Conservation (phyloP, 2,329 filamentous ascomycete genomes). For the Hypoxylon sp. region DNA sequence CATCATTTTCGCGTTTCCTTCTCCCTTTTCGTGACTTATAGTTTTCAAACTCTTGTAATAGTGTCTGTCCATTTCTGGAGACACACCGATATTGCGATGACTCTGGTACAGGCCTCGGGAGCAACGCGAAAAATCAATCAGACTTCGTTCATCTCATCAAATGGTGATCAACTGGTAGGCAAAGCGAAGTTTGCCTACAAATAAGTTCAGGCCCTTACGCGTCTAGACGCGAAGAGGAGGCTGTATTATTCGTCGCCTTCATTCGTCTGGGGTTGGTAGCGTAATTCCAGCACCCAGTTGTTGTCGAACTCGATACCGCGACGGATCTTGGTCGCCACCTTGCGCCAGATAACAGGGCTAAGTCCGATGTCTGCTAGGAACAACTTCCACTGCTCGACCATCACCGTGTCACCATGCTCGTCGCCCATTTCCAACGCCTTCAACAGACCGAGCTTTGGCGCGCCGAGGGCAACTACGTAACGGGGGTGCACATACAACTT, state of each 20-base stretch:
- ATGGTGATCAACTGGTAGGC: neutral
- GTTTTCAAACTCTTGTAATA: neutral
- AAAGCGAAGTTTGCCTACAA: neutral
- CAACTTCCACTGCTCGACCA: conserved; percentile 78
- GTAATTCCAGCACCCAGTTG: conserved; percentile 84
- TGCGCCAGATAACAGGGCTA: conserved; percentile 84
- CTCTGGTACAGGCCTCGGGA: neutral
- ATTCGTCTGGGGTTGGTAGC: conserved; percentile 54
- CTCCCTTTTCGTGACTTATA: neutral
- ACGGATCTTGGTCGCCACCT: conserved; percentile 82
- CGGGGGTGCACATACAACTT: conserved; percentile 84
- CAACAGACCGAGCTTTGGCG: conserved; percentile 85
- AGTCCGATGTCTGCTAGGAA: conserved; percentile 90
- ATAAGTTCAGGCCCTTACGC: neutral
- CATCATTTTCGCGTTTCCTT: neutral
- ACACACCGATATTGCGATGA: neutral
- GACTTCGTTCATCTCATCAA: neutral
- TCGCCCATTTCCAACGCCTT: conserved; percentile 77
- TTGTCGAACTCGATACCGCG: conserved; percentile 90
- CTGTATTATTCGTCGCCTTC: conserved; percentile 12
- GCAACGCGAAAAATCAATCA: neutral
- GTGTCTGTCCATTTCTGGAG: neutral
- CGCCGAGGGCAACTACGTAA: conserved; percentile 86
- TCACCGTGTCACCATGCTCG: conserved; percentile 59
- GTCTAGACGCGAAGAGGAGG: neutral